Evolutionary conservation across 306 rosid genomes (phyloP).

Genomic region (Gynostemma pentaphyllum): DNA sequence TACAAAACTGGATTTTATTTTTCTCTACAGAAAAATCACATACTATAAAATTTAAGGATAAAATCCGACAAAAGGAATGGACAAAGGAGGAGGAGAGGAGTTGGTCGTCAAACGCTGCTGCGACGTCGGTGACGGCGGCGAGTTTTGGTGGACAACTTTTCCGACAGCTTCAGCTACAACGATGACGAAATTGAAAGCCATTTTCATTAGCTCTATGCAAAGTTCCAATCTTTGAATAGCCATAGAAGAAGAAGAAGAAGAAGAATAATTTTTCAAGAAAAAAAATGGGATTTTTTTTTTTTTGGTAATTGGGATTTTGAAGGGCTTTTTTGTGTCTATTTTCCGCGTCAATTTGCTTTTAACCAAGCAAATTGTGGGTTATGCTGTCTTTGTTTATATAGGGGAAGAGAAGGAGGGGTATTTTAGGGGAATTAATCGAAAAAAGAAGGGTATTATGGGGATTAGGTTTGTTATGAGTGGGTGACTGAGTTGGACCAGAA

Average conservation of each 20-base stretch:
- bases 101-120: not conserved
- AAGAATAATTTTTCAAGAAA: not conserved
- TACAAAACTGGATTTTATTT: too few relatives aligned
- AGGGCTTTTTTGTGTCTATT: not conserved
- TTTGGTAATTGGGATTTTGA: not conserved
- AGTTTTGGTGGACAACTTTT: conserved; percentile 31
- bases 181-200: conserved; percentile 62
- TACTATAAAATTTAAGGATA: conserved; percentile 33
- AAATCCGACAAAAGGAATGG: conserved; percentile 48
- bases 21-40: too few relatives aligned
- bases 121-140: conserved; percentile 15
- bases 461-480: too few relatives aligned
- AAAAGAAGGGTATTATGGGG: too few relatives aligned
- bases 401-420: not conserved
- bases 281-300: not conserved
- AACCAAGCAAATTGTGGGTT: not conserved
- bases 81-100: not conserved
- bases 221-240: conserved; percentile 49
- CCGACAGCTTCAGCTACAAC: conserved; percentile 55
- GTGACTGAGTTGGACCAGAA: not conserved
- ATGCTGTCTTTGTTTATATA: not conserved
- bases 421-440: too few relatives aligned
- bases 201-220: conserved; percentile 39
- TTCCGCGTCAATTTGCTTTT: not conserved
- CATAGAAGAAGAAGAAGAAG: conserved; percentile 17